phyloP scores from a whole-genome alignment of 345 rosid species.

The Linum tenue region DNA sequence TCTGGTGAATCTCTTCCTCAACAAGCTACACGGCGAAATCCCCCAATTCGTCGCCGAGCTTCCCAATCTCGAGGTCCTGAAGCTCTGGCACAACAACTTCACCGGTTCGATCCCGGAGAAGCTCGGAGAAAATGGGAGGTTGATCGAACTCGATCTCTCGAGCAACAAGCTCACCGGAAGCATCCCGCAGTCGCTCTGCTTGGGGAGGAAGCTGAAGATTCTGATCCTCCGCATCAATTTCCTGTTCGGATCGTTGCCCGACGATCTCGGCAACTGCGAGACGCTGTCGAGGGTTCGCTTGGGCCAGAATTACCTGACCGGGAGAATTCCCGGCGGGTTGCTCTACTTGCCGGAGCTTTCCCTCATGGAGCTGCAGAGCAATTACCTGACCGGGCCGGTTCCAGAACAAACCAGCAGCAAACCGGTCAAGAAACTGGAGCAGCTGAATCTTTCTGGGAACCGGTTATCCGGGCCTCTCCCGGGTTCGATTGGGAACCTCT shows the following conservation, averaged over 20 bases:
- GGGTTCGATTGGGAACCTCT: slow-evolving; percentile 40
- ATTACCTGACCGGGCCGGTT: slow-evolving; percentile 42
- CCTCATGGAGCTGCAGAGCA: slow-evolving; percentile 51
- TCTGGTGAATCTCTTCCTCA: slow-evolving; percentile 49
- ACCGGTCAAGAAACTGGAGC: slow-evolving; percentile 34
- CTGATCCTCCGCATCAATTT: slow-evolving; percentile 47
- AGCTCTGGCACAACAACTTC: slow-evolving; percentile 59
- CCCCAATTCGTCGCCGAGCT: slow-evolving; percentile 44
- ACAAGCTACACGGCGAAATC: slow-evolving; percentile 52
- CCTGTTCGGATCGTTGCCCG: slow-evolving; percentile 57
- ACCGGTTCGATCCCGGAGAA: slow-evolving; percentile 50
- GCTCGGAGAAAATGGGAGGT: slow-evolving; percentile 47
- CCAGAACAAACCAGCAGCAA: slow-evolving; percentile 21
- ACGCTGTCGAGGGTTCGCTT: slow-evolving; percentile 44
- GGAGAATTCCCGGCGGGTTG: slow-evolving; percentile 47
- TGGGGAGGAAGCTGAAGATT: slow-evolving; percentile 31
- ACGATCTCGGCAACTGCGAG: slow-evolving; percentile 40
- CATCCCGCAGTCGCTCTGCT: slow-evolving; percentile 42
- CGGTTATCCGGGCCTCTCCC: slow-evolving; percentile 44
- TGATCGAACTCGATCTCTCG: slow-evolving; percentile 49
- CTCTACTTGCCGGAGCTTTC: slow-evolving; percentile 54
- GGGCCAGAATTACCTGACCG: slow-evolving; percentile 61
- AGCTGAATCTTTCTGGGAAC: slow-evolving; percentile 53
- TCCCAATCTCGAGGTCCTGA: slow-evolving; percentile 38
- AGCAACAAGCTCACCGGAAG: slow-evolving; percentile 62